Base-by-base conservation (phyloP, 192 early-diverging fungal species). In the Backusella macrospora region DNA sequence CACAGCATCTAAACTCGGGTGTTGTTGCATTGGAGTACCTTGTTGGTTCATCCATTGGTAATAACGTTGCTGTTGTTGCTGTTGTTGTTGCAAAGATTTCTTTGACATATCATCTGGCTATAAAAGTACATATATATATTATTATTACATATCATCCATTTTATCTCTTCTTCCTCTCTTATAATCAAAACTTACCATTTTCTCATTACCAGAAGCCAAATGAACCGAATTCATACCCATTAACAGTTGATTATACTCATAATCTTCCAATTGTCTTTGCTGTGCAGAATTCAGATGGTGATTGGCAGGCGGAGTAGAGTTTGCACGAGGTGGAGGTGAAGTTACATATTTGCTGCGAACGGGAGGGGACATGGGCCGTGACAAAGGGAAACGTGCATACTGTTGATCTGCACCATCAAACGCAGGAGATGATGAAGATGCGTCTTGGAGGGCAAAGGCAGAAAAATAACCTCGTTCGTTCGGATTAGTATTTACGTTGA, bases 281-380 rank as follows among this genome's bases (percentile, higher is more conserved):
- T 72, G 71, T 16, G 38, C 26, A 72, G 29, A 16, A 29, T 70
- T 46, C 0, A 47, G 15, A n/a, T 62, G 52, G 37, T 62, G 59
- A 62, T 72, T 72, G 55, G 71, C 71, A 42, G 71, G 71, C 43
- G 71, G 71, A 62, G 71, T 72, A 29, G 71, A 72, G 43, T 72
- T 72, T 23, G 71, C 59, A 62, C 71, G 38, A 45, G 38, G 71
- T 59, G 71, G 71, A 72, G 71, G 71, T 12, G 71, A 63, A 16
- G 39, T 45, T 45, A 62, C 71, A 64, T 62, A 72, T 44, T 64
- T 72, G 62, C 43, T 72, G 43, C 71, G 71, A 26, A 63, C 59
- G 34, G 71, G 59, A 62, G 71, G 71, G 9, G 71, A 72, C 71
- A 72, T 72, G 55, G 71, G 71, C 38, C 71, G 71, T 63, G 71